These are phyloP conservation scores for Tuber borchii DNA, from an alignment of 495 filamentous ascomycete genomes.

Conservation along the genomic window DNA sequence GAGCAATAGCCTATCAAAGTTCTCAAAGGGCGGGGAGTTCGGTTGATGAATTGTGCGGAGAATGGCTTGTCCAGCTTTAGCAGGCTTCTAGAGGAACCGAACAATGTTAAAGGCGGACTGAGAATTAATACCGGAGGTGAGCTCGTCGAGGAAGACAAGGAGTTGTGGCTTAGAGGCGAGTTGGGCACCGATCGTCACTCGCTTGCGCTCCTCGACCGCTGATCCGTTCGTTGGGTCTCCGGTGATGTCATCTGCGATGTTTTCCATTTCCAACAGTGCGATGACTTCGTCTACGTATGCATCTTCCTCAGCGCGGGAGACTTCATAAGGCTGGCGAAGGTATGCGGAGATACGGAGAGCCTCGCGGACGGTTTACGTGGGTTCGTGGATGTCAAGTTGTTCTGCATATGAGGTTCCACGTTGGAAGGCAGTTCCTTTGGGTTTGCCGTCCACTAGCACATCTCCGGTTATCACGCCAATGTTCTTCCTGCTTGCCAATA, in stretches of 20 bases:
- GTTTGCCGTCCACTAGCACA: constrained; percentile 64
- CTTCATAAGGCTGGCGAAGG: constrained; percentile 67
- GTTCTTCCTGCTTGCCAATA: constrained; percentile 67
- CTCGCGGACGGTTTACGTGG: constrained; percentile 72
- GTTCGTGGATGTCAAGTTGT: constrained; percentile 75
- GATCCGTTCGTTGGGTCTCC: constrained; percentile 70
- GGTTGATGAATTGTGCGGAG: constrained; percentile 92
- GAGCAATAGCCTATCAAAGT: constrained; percentile 63
- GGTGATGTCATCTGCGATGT: constrained; percentile 77
- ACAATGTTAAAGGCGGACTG: constrained; percentile 85
- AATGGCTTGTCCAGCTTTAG: constrained; percentile 79
- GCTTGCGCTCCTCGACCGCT: constrained; percentile 83
- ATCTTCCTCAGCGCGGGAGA: constrained; percentile 65
- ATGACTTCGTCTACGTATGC: constrained; percentile 80
- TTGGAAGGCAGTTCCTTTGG: constrained; percentile 65
- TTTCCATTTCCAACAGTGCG: constrained; percentile 70
- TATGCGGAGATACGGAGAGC: constrained; percentile 78
- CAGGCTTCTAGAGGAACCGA: constrained; percentile 76
- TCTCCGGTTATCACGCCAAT: constrained; percentile 71
- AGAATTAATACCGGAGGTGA: constrained; percentile 78
- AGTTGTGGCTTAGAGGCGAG: constrained; percentile 79
- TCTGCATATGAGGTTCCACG: constrained; percentile 75
- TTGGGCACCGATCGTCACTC: constrained; percentile 85
- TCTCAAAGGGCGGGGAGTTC: constrained; percentile 74
- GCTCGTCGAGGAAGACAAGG: constrained; percentile 83